Evolutionary conservation across 805 yeast species (phyloP), one percentile per base, ranked within the genome.

Genomic region (Priceomyces haplophilus): DNA sequence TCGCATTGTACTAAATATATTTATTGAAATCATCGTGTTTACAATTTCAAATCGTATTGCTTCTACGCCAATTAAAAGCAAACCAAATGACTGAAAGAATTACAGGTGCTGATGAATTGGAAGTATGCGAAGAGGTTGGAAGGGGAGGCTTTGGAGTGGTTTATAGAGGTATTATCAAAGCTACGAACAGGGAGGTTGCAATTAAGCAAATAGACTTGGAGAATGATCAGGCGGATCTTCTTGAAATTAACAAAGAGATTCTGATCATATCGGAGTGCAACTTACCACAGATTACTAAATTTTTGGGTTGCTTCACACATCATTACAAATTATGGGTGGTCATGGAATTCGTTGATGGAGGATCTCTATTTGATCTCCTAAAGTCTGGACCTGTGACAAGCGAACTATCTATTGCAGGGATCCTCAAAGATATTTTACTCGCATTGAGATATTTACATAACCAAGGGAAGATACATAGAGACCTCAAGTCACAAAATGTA

Each of bases 341-440:
- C 10, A 86, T 85, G 93, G 95, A 85, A 59, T 82, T 65, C 57
- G 73, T 85, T n/a, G 82, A 83, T 30, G 93, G 89, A 0, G 95
- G 95, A 2, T 80, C 88, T 4, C 72, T 86, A 38, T 72, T 79
- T 35, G 93, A 85, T 44, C 61, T 86, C 27, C 58, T 85, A 33
- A 65, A 69, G 23, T 79, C 84, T 0, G 72, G 85, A 0, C 79
- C 85, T 0, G 75, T 85, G 33, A 62, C 68, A 10, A 87, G 83
- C 55, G 70, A 69, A 21, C 65, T 64, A 12, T 47, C 55, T 2
- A 76, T 85, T 21, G 79, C 81, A 44, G 56, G 71, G 17, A 71
- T 85, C 0, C 64, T 82, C 45, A 61, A 68, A 21, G 82, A 82
- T 40, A 67, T 85, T 4, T 61, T 86, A 17, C 48, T 67, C 7